Evolutionary conservation across 495 filamentous ascomycete species (phyloP).

Genomic region (Aspergillus conjunctus): DNA sequence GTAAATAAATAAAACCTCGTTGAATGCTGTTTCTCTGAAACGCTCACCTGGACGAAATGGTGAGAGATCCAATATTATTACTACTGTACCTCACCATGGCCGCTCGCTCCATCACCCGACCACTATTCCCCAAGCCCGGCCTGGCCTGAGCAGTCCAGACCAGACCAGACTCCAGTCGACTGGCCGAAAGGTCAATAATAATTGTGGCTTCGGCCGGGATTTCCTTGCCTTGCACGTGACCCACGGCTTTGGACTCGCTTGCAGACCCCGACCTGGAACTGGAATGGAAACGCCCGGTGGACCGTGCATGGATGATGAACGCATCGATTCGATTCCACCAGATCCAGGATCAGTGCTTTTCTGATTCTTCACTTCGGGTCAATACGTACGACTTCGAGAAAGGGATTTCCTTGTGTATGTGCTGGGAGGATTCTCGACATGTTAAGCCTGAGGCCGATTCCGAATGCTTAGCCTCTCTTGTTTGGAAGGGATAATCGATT

Average conservation of each 20-base stretch:
- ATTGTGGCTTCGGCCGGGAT: background rate
- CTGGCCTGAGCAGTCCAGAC: background rate
- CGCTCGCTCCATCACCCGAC: too few relatives aligned
- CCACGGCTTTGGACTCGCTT: conserved; percentile 10
- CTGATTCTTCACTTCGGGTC: background rate
- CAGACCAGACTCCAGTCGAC: background rate
- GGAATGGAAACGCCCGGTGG: conserved; percentile 15
- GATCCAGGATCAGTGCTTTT: background rate
- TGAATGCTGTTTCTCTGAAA: too few relatives aligned
- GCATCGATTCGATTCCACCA: conserved; percentile 9
- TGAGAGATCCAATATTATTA: too few relatives aligned
- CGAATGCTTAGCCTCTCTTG: too few relatives aligned
- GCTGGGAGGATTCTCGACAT: too few relatives aligned
- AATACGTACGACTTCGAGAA: too few relatives aligned
- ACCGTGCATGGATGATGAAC: conserved; percentile 19
- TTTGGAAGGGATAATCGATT: background rate
- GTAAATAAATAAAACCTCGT: too few relatives aligned
- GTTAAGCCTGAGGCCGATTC: too few relatives aligned
- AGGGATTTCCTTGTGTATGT: too few relatives aligned
- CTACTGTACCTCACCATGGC: too few relatives aligned
- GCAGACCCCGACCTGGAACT: conserved; percentile 6
- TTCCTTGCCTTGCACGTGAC: background rate
- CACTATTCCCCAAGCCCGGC: too few relatives aligned
- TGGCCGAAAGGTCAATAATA: background rate
- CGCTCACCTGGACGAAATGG: too few relatives aligned